Base-by-base conservation (phyloP, 2,329 filamentous ascomycete species). In the Phyllosticta paracitricarpa region DNA sequence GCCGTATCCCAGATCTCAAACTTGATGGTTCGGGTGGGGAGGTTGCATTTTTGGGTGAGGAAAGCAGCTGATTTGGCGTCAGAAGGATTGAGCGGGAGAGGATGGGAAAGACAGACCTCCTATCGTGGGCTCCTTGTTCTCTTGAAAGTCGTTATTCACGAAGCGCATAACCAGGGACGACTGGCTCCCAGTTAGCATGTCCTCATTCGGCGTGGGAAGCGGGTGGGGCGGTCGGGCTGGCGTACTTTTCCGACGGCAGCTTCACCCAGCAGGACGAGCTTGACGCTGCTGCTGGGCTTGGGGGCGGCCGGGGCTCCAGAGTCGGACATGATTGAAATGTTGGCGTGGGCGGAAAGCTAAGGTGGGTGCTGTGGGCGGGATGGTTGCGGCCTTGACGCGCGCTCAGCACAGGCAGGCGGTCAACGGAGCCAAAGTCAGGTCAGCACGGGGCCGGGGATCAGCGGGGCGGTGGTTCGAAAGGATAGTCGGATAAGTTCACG, bases 61-160 rank as follows among this genome's bases (percentile, higher is more conserved):
- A 99, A 99, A 66, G 94, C 94, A 71, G 94, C 94, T 96, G 68
- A 8, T 64, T 51, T 61, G 64, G 56, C 22, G 33, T 63, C 62
- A 57, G 51, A 51, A 30, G 26, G 54, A 54, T 14, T 54, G 51
- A 30, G 28, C 28, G 28, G 54, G 57, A 35, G 56, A 52, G 24
- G 33, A 53, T 14, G 14, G 30, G 53, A 9, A 35, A 35, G 58
- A 56, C 59, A 66, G 83, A 95, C 91, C 91, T 82, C 94, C 94
- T 78, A 99, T 99, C 66, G 94, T 99, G 64, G 94, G 94, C 76
- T 99, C 94, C 82, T 97, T 97, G 79, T 97, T 97, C 79, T 97
- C 94, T 81, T 99, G 94, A 72, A 99, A 99, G 78, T 97, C 93
- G 79, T 99, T 94, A 83, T 97, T 97, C 74, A 99, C 94, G 78